Conservation (phyloP, 371 early-diverging fungal genomes). For the Saksenaea oblongispora region DNA sequence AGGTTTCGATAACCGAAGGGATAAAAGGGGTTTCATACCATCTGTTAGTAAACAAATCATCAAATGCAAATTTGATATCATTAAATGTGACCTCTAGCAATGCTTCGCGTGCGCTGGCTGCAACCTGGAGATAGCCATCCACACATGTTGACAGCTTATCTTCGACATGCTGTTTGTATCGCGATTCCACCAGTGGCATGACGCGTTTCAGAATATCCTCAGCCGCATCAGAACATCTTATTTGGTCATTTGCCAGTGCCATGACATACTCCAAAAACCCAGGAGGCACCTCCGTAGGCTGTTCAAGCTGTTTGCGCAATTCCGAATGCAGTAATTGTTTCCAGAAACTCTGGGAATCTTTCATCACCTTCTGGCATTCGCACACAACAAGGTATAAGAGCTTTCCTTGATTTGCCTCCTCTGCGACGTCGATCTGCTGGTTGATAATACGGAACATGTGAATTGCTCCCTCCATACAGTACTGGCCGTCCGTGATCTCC, state of each 20-base stretch:
- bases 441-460: slow-evolving; percentile 95
- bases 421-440: slow-evolving; percentile 92
- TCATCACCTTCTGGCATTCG: slow-evolving; percentile 85
- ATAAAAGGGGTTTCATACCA: slow-evolving; percentile 92
- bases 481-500: slow-evolving; percentile 75
- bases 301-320: slow-evolving; percentile 70
- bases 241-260: slow-evolving; percentile 92
- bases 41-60: slow-evolving; percentile 70
- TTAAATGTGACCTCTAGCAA: slow-evolving; percentile 82
- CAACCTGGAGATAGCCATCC: slow-evolving; percentile 84
- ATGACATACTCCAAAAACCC: slow-evolving; percentile 93
- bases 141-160: slow-evolving; percentile 61
- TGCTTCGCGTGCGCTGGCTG: slow-evolving; percentile 69
- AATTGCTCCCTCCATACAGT: slow-evolving; percentile 78
- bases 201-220: slow-evolving; percentile 76
- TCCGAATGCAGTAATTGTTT: slow-evolving; percentile 72
- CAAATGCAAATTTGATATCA: slow-evolving; percentile 76
- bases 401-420: slow-evolving; percentile 80
- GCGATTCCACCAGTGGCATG: slow-evolving; percentile 66
- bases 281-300: slow-evolving; percentile 66
- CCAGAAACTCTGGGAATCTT: slow-evolving; percentile 83
- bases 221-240: slow-evolving; percentile 86
- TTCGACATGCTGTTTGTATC: slow-evolving; percentile 63
- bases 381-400: slow-evolving; percentile 83
- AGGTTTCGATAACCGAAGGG: slow-evolving; percentile 81